These are phyloP conservation scores for Tetragonia tetragonoides DNA, from an alignment of 148 eudicot genomes.

Conservation along the genomic window DNA sequence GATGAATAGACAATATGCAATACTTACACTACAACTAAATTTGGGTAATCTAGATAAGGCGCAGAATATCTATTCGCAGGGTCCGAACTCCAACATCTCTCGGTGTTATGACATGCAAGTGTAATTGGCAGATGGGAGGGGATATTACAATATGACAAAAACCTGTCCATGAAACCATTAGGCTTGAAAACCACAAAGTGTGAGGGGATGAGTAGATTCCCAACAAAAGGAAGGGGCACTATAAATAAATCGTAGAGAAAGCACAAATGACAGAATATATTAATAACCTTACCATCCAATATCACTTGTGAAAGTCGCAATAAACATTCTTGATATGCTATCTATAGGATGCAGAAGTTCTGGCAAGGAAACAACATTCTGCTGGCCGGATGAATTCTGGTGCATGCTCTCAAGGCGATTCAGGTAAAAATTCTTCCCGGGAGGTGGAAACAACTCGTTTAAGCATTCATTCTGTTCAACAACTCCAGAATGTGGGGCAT, in stretches of 20 bases:
- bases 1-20: slow-evolving; percentile 11
- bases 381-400: slow-evolving; percentile 33
- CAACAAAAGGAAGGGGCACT: background rate
- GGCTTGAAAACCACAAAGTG: slow-evolving; percentile 6
- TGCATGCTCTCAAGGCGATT: slow-evolving; percentile 59
- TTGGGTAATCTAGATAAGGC: slow-evolving; percentile 74
- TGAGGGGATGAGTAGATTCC: background rate
- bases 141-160: slow-evolving; percentile 72
- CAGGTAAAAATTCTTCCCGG: slow-evolving; percentile 69
- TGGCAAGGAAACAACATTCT: slow-evolving; percentile 57
- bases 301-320: slow-evolving; percentile 87
- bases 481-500: slow-evolving; percentile 9
- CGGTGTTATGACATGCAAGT: slow-evolving; percentile 76
- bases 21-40: slow-evolving; percentile 77
- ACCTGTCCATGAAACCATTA: slow-evolving; percentile 47
- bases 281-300: slow-evolving; percentile 57
- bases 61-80: slow-evolving; percentile 53
- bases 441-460: slow-evolving; percentile 40
- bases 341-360: slow-evolving; percentile 75
- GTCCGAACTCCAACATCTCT: slow-evolving; percentile 77
- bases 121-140: slow-evolving; percentile 75
- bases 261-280: background rate
- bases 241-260: background rate
- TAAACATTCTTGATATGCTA: slow-evolving; percentile 57
- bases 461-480: slow-evolving; percentile 24